Base-by-base conservation (phyloP, 495 filamentous ascomycete species). In the Neurospora sp. region DNA sequence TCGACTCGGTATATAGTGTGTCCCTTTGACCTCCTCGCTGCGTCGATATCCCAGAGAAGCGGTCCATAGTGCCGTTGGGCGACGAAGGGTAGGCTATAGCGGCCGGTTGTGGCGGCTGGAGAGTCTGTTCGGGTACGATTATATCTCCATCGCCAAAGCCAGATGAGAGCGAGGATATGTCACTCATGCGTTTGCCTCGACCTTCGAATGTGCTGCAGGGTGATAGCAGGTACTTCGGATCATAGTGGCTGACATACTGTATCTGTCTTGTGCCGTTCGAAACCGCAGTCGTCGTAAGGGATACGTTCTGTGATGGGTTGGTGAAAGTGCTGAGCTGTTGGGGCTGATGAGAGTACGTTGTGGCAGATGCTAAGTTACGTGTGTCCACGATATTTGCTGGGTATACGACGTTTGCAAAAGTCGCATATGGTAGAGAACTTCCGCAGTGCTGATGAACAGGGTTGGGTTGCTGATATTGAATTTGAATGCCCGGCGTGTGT, bases 61-160 rank as follows among this genome's bases (percentile, higher is more conserved):
- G 79, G 69, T 77, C 54, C 40, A 75, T 62, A 54, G 77, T 69
- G 37, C 73, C 75, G 35, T 74, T 74, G 23, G 76, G 70, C 40
- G 71, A 18, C 35, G 48, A 42, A 6, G 72, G 66, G 54, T 39
- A 46, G 31, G 76, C 23, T 9, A 59, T 72, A 1, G 75, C 75
- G 11, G 27, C 14, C 14, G 75, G 74, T 16, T 73, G 72, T 5
- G 76, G 76, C 1, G 76, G 39, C 23, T 75, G 41, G 16, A 74
- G 40, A 48, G 71, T 37, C 20, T 48, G 72, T 72, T 39, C 9
- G 70, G 75, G 69, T 66, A 86, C 69, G 70, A 87, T 80, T 10
- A 87, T 83, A 27, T 86, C 81, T 42, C 82, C 85, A 73, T 88
- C 86, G 12, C 86, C 86, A 72, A 88, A 87, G 14, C 86, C 86